Evolutionary conservation across 495 filamentous ascomycete genomes (phyloP).

Genomic region (Pyrenula massariospora): DNA sequence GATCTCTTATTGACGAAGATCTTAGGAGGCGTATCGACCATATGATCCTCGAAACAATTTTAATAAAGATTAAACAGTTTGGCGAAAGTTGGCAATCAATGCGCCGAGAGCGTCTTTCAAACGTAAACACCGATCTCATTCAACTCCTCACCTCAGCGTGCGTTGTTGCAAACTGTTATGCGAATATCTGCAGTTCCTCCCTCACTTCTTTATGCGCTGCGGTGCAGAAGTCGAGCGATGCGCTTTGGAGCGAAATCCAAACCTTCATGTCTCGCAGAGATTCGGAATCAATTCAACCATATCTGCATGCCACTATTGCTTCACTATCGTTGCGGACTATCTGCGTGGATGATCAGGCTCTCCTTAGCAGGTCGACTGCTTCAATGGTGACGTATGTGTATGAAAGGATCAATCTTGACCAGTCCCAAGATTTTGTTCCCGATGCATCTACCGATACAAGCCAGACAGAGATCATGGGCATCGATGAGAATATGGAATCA

Average conservation of each 20-base stretch:
- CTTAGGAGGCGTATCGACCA: slow-evolving; percentile 28
- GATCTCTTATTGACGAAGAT: not conserved
- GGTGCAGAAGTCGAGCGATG: slow-evolving; percentile 18
- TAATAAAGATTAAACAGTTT: slow-evolving; percentile 30
- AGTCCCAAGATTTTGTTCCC: not conserved
- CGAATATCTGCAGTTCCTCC: slow-evolving; percentile 21
- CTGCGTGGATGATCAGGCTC: not conserved
- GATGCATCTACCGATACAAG: not conserved
- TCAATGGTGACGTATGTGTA: not conserved
- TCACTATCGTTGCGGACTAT: slow-evolving; percentile 7
- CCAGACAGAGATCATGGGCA: slow-evolving; percentile 54
- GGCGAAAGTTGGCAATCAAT: slow-evolving; percentile 31
- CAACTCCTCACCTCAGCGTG: slow-evolving; percentile 36
- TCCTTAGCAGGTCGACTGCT: not conserved
- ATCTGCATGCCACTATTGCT: slow-evolving; percentile 19
- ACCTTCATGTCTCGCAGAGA: slow-evolving; percentile 20
- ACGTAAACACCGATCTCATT: slow-evolving; percentile 32
- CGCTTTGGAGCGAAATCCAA: slow-evolving; percentile 25
- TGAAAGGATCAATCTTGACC: not conserved
- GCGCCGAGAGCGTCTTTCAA: slow-evolving; percentile 24
- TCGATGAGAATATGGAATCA: slow-evolving; percentile 60
- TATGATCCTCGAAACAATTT: slow-evolving; percentile 32
- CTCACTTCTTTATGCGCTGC: slow-evolving; percentile 13
- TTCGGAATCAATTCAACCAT: slow-evolving; percentile 17
- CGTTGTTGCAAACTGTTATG: slow-evolving; percentile 21